Conservation (phyloP, 179 eudicot genomes). For the Patellifolia procumbens region DNA sequence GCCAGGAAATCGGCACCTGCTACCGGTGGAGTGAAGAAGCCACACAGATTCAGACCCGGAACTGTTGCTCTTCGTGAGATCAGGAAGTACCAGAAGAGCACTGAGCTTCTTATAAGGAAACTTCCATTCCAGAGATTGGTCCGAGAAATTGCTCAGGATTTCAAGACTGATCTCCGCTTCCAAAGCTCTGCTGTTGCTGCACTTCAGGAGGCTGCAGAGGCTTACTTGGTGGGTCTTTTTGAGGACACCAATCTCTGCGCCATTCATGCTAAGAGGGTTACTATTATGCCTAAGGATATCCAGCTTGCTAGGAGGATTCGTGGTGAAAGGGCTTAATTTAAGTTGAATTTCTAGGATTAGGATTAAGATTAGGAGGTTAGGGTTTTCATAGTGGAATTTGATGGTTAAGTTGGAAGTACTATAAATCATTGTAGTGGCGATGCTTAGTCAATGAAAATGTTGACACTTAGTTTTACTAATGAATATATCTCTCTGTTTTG, state of each 20-base stretch:
- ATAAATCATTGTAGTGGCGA: neutral
- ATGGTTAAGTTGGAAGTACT: neutral
- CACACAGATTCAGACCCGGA: conserved; percentile 11
- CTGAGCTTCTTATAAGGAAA: too few species aligned
- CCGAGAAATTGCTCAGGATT: neutral
- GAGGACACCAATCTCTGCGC: too few species aligned
- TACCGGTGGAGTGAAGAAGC: conserved; percentile 24
- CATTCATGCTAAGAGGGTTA: too few species aligned
- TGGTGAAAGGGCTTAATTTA: too few species aligned
- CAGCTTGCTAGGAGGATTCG: too few species aligned
- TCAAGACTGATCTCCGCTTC: neutral
- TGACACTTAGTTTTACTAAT: neutral
- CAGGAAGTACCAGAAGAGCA: too few species aligned
- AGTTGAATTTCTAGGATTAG: neutral
- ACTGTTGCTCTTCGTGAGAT: too few species aligned
- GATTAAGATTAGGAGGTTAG: neutral
- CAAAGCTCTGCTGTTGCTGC: neutral
- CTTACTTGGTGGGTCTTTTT: too few species aligned
- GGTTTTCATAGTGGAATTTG: neutral
- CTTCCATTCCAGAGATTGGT: too few species aligned
- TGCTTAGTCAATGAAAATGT: neutral
- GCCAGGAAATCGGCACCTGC: conserved; percentile 23
- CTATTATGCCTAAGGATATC: too few species aligned
- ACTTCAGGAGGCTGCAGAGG: too few species aligned
- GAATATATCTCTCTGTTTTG: neutral